These are phyloP conservation scores for Nitzschia sp. DNA, from an alignment of 108 stramenopile genomes.

Conservation along the genomic window DNA sequence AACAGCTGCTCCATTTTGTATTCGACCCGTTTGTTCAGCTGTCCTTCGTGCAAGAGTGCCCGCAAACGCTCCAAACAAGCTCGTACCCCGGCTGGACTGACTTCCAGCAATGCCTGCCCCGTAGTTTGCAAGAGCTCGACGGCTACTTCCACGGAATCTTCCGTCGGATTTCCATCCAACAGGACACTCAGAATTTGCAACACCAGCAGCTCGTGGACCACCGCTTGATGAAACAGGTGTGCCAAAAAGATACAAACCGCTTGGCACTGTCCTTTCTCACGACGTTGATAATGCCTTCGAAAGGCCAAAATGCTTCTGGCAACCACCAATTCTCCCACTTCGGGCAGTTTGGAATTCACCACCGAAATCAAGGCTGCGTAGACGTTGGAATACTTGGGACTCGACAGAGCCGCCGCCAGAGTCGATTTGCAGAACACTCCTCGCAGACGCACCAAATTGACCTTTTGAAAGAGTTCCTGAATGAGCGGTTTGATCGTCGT, in stretches of 20 bases:
- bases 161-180: constrained; percentile 93
- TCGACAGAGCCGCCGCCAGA: constrained; percentile 87
- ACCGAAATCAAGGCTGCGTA: constrained; percentile 95
- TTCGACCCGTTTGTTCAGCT: constrained; percentile 85
- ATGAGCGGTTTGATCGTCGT: constrained; percentile 92
- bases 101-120: constrained; percentile 81
- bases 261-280: constrained; percentile 86
- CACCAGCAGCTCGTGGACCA: constrained; percentile 95
- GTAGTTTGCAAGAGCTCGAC: constrained; percentile 88
- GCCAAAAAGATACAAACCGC: constrained; percentile 90
- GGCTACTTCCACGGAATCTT: constrained; percentile 97
- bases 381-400: constrained; percentile 74
- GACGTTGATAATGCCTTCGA: constrained; percentile 83
- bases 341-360: constrained; percentile 96
- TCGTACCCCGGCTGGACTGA: constrained; percentile 91
- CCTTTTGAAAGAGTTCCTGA: constrained; percentile 85
- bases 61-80: constrained; percentile 96
- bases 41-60: constrained; percentile 92
- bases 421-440: constrained; percentile 89
- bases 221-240: constrained; percentile 96
- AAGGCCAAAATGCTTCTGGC: constrained; percentile 86
- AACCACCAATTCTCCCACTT: constrained; percentile 93
- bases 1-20: constrained; percentile 93
- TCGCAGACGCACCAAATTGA: constrained; percentile 93
- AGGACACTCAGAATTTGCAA: constrained; percentile 95